These are phyloP conservation scores for Diutina rugosa DNA, from an alignment of 1,139 yeast genomes.

Conservation along the genomic window DNA sequence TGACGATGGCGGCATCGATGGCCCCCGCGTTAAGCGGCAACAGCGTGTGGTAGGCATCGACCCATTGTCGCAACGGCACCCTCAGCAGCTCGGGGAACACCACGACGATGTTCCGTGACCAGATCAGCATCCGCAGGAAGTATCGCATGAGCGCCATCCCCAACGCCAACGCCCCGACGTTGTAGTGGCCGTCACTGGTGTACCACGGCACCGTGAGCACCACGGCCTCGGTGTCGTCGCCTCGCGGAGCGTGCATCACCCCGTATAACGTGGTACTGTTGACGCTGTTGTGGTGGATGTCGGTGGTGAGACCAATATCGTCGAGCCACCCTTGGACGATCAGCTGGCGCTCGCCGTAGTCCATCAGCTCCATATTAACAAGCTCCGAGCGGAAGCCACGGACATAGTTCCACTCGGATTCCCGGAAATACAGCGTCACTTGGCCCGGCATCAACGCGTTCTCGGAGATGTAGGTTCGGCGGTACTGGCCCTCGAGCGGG, in stretches of 20 bases:
- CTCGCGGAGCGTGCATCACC: conserved; percentile 82
- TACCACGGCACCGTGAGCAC: conserved; percentile 84
- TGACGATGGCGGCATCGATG: conserved; percentile 78
- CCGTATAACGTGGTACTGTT: conserved; percentile 39
- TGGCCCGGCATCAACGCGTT: conserved; percentile 97
- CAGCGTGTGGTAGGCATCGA: conserved; percentile 81
- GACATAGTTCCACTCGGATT: conserved; percentile 86
- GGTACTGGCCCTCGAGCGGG: conserved; percentile 73
- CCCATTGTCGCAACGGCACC: conserved; percentile 73
- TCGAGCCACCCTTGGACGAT: conserved; percentile 47
- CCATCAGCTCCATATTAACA: conserved; percentile 19
- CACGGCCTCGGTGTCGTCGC: conserved; percentile 94
- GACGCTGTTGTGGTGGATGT: conserved; percentile 15
- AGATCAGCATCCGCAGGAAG: conserved; percentile 74
- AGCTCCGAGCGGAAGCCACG: conserved; percentile 67
- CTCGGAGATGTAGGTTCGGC: conserved; percentile 81
- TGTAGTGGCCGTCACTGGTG: conserved; percentile 42
- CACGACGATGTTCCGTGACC: conserved; percentile 89
- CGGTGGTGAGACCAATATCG: conserved; percentile 63
- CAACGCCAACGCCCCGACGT: conserved; percentile 72
- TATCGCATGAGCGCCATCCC: conserved; percentile 66
- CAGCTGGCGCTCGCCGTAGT: conserved; percentile 20
- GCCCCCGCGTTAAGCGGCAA: conserved; percentile 90
- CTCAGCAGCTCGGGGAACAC: conserved; percentile 71
- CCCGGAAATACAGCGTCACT: conserved; percentile 84